phyloP scores from a whole-genome alignment of 441 rosid species.

The Brassica hybrid region DNA sequence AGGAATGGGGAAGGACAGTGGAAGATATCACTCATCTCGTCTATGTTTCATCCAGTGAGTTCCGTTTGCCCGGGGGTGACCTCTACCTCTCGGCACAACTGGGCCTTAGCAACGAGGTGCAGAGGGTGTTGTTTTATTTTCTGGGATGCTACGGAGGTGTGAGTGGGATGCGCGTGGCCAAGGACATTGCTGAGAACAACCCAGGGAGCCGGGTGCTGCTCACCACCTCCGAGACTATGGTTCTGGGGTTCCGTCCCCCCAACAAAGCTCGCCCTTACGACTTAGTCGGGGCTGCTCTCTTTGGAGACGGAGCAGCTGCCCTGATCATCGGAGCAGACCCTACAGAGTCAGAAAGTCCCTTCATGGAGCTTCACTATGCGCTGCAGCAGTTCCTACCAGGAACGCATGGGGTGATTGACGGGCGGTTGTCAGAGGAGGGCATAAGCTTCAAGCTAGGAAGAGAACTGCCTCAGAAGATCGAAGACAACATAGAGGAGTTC shows the following conservation, averaged over 20 bases:
- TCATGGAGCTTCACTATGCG: slow-evolving; percentile 80
- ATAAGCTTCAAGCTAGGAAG: slow-evolving; percentile 80
- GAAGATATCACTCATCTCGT: slow-evolving; percentile 83
- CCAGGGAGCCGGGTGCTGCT: slow-evolving; percentile 82
- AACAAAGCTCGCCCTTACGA: slow-evolving; percentile 82
- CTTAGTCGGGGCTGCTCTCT: slow-evolving; percentile 93
- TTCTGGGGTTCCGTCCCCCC: slow-evolving; percentile 87
- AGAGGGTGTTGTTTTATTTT: slow-evolving; percentile 86
- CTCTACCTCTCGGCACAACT: slow-evolving; percentile 73
- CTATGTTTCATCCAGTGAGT: slow-evolving; percentile 90
- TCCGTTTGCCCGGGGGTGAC: slow-evolving; percentile 88
- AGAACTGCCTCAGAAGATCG: slow-evolving; percentile 83
- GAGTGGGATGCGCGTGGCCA: slow-evolving; percentile 88
- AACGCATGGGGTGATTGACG: slow-evolving; percentile 78
- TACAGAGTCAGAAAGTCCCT: slow-evolving; percentile 59
- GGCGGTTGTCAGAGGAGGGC: slow-evolving; percentile 78
- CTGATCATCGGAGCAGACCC: slow-evolving; percentile 79
- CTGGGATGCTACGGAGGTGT: slow-evolving; percentile 91
- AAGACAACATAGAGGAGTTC: slow-evolving; percentile 78
- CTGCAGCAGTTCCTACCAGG: slow-evolving; percentile 83
- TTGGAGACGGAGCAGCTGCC: slow-evolving; percentile 93
- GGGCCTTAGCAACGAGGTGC: slow-evolving; percentile 71
- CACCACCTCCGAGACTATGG: slow-evolving; percentile 86
- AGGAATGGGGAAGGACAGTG: slow-evolving; percentile 81
- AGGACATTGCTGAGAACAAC: slow-evolving; percentile 92